These are phyloP conservation scores for Lagenidium giganteum DNA, from an alignment of 352 stramenopile genomes.

Conservation along the genomic window DNA sequence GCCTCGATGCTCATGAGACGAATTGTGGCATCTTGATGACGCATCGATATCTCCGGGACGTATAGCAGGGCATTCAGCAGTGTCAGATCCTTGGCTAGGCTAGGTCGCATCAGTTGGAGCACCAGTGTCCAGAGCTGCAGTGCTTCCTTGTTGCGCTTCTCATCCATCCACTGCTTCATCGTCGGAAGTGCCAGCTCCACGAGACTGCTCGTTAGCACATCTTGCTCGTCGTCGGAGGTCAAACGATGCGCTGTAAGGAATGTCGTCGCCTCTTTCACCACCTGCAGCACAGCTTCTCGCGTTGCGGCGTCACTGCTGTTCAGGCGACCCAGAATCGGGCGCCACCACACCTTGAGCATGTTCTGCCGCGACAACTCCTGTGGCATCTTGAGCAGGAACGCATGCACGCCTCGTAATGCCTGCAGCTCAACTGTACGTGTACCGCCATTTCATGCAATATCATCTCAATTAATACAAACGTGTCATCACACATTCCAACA, in stretches of 20 bases:
- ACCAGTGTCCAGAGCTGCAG: constrained; percentile 53
- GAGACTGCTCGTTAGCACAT: constrained; percentile 29
- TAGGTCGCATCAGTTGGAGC: constrained; percentile 34
- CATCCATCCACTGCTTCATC: constrained; percentile 49
- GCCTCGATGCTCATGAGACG: constrained; percentile 44
- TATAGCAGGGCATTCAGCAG: constrained; percentile 52
- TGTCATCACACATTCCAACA: constrained; percentile 1
- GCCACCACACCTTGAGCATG: constrained; percentile 41
- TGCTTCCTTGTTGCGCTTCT: constrained; percentile 32
- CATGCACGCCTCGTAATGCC: constrained; percentile 51
- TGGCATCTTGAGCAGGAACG: constrained; percentile 43
- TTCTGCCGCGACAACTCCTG: constrained; percentile 20
- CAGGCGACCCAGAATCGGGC: constrained; percentile 46
- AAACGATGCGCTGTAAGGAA: no score
- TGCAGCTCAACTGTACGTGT: constrained; percentile 40
- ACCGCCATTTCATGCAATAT: no score
- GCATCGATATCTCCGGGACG: constrained; percentile 46
- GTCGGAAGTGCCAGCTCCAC: constrained; percentile 43
- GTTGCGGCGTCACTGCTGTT: constrained; percentile 40
- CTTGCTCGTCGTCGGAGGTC: constrained; percentile 11
- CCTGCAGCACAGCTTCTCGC: constrained; percentile 32
- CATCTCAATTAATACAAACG: constrained; percentile 1
- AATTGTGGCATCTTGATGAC: constrained; percentile 34
- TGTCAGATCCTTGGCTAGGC: constrained; percentile 29
- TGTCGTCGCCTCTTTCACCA: constrained; percentile 51